phyloP scores from a whole-genome alignment of 768 basidiomycete genomes.

The Xanthoconium stramineum region DNA sequence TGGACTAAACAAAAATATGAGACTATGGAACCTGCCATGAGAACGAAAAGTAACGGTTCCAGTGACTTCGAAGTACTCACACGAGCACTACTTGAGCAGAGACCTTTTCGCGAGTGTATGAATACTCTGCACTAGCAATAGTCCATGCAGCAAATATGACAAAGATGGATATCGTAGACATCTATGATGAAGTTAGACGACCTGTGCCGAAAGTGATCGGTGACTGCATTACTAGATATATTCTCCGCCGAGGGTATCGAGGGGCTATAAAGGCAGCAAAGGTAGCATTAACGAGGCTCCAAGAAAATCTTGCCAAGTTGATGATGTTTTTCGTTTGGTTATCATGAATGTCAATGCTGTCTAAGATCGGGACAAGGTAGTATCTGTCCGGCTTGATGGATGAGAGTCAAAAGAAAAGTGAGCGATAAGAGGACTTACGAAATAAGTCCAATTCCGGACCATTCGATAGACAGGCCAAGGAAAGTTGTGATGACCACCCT shows the following conservation, averaged over 20 bases:
- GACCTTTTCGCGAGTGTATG: neutral
- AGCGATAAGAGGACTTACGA: neutral
- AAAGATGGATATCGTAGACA: neutral
- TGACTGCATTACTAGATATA: no score
- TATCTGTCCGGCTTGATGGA: no score
- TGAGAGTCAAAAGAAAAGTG: no score
- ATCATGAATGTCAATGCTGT: neutral
- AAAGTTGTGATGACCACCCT: constrained; percentile 10
- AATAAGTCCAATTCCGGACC: constrained; percentile 5
- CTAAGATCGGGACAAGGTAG: neutral
- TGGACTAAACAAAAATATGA: neutral
- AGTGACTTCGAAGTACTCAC: neutral
- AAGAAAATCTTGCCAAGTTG: neutral
- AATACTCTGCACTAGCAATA: constrained; percentile 3
- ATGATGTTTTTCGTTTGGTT: no score
- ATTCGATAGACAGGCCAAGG: constrained; percentile 13
- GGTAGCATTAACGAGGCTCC: constrained; percentile 2
- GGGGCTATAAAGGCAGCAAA: neutral
- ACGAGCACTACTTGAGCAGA: neutral
- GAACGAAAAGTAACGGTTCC: neutral
- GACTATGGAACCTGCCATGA: neutral
- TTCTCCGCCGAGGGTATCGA: no score
- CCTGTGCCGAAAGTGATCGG: no score
- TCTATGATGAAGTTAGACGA: neutral
- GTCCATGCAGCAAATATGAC: constrained; percentile 3